Evolutionary conservation across 2,329 filamentous ascomycete species (phyloP).

Genomic region (Meredithiella fracta): DNA sequence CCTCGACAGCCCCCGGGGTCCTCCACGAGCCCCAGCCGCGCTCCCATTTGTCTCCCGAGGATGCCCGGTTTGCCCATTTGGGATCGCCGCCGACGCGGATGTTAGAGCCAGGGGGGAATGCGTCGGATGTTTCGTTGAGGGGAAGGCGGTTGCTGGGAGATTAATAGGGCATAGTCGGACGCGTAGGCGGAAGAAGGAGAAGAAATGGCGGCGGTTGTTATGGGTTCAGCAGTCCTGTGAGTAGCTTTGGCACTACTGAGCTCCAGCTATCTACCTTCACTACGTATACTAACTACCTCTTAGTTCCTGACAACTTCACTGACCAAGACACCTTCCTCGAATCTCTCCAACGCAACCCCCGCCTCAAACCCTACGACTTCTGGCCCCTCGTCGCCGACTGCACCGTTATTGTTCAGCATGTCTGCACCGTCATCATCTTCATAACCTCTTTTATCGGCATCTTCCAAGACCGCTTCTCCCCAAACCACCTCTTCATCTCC

Average conservation of each 20-base stretch:
- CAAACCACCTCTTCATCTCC: slow-evolving; percentile 74
- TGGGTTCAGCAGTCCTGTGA: slow-evolving; percentile 94
- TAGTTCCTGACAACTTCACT: slow-evolving; percentile 96
- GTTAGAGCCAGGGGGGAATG: slow-evolving; percentile 14
- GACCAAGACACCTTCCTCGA: slow-evolving; percentile 94
- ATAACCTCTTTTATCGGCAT: slow-evolving; percentile 88
- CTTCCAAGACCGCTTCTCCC: slow-evolving; percentile 70
- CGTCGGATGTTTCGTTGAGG: not conserved
- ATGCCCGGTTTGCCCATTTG: slow-evolving; percentile 50
- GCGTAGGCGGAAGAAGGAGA: slow-evolving; percentile 50
- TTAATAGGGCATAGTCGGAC: slow-evolving; percentile 41
- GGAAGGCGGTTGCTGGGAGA: slow-evolving; percentile 25
- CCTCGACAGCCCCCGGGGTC: slow-evolving; percentile 3
- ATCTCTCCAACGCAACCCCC: slow-evolving; percentile 84
- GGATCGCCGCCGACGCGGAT: slow-evolving; percentile 32
- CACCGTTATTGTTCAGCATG: slow-evolving; percentile 91
- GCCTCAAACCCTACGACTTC: slow-evolving; percentile 89
- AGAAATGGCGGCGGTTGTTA: slow-evolving; percentile 83
- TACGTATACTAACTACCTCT: not conserved
- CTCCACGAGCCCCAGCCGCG: slow-evolving; percentile 29
- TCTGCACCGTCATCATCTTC: slow-evolving; percentile 88
- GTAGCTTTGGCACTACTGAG: slow-evolving; percentile 19
- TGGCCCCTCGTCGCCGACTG: slow-evolving; percentile 92
- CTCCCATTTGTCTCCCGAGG: slow-evolving; percentile 62
- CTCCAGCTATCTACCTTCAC: slow-evolving; percentile 21